Evolutionary conservation across 1,139 yeast genomes (phyloP).

Genomic region (Yamadazyma friedrichii): DNA sequence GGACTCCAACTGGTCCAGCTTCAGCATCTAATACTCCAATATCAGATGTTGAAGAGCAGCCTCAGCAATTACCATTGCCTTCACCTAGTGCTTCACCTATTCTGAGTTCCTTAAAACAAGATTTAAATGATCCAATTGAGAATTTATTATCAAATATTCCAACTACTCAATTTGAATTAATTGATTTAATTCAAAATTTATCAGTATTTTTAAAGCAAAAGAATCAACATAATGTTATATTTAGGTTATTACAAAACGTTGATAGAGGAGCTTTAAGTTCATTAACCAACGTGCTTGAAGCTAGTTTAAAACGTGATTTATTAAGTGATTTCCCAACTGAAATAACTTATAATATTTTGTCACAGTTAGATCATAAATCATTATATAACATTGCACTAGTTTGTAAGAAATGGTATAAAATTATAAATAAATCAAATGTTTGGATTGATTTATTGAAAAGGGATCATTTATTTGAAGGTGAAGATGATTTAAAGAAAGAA

Average conservation of each 20-base stretch:
- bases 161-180: slow-evolving; percentile 38
- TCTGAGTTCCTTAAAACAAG: slow-evolving; percentile 26
- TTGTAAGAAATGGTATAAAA: slow-evolving; percentile 64
- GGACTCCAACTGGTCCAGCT: slow-evolving; percentile 10
- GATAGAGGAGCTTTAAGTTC: slow-evolving; percentile 71
- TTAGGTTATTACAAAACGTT: slow-evolving; percentile 62
- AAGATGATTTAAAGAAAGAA: slow-evolving; percentile 35
- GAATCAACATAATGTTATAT: slow-evolving; percentile 50
- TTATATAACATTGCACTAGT: slow-evolving; percentile 65
- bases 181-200: slow-evolving; percentile 35
- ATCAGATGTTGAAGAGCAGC: slow-evolving; percentile 36
- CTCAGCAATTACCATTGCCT: slow-evolving; percentile 56
- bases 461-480: slow-evolving; percentile 48
- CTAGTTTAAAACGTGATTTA: slow-evolving; percentile 70
- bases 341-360: slow-evolving; percentile 66
- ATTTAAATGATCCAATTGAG: slow-evolving; percentile 16
- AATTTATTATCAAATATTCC: slow-evolving; percentile 27
- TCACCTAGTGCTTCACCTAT: slow-evolving; percentile 71
- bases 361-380: slow-evolving; percentile 62
- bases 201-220: slow-evolving; percentile 35
- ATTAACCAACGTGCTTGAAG: slow-evolving; percentile 56
- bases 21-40: slow-evolving; percentile 36
- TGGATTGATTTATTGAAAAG: slow-evolving; percentile 58
- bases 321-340: slow-evolving; percentile 73
- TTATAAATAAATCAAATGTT: slow-evolving; percentile 57